phyloP scores from a whole-genome alignment of 1,139 yeast genomes.

The Blastobotrys apis region DNA sequence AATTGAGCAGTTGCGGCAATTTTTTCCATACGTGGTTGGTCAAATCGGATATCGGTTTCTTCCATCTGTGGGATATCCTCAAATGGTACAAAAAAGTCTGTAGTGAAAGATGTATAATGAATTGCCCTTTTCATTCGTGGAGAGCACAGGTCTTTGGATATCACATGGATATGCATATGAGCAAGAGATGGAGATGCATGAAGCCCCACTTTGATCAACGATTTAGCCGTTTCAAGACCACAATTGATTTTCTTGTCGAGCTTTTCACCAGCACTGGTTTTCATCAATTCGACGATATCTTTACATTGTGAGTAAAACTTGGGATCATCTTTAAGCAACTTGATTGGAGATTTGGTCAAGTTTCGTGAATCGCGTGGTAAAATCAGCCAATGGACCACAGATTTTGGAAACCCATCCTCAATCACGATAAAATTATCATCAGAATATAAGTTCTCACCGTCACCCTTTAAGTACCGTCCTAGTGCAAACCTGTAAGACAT shows the following conservation, averaged over 20 bases:
- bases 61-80: constrained; percentile 29
- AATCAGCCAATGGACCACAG: constrained; percentile 56
- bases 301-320: constrained; percentile 7
- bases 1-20: constrained; percentile 41
- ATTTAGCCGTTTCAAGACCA: constrained; percentile 29
- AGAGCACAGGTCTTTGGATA: constrained; percentile 61
- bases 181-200: constrained; percentile 68
- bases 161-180: constrained; percentile 69
- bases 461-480: constrained; percentile 36
- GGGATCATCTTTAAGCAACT: constrained; percentile 39
- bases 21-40: constrained; percentile 23
- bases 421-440: constrained; percentile 56
- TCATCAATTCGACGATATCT: constrained; percentile 1
- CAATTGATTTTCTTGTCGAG: background rate
- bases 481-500: constrained; percentile 22
- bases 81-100: constrained; percentile 59
- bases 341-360: constrained; percentile 46
- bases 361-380: constrained; percentile 52
- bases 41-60: constrained; percentile 12
- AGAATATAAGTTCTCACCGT: constrained; percentile 39
- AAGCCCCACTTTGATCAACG: constrained; percentile 55
- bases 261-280: constrained; percentile 5
- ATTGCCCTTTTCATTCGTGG: constrained; percentile 52
- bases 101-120: constrained; percentile 70
- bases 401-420: constrained; percentile 60